Conservation (phyloP, 495 filamentous ascomycete genomes). For the Annulohypoxylon nitens region DNA sequence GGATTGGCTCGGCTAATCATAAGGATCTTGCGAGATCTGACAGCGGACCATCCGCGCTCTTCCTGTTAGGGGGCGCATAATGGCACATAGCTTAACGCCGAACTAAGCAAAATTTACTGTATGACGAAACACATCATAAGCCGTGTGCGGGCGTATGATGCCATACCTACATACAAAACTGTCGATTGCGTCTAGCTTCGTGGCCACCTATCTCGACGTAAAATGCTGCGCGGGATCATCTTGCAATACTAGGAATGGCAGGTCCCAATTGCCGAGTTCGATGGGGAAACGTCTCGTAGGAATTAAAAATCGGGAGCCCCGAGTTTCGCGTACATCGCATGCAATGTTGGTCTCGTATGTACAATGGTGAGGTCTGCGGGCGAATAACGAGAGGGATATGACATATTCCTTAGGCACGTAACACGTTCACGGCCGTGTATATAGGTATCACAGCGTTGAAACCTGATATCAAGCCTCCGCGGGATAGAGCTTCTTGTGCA, state of each 20-base stretch:
- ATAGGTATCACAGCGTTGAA: conserved; percentile 28
- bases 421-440: background rate
- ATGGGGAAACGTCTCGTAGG: conserved; percentile 12
- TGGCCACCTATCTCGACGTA: conserved; percentile 25
- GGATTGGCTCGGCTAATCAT: conserved; percentile 42
- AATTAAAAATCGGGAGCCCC: conserved; percentile 32
- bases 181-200: background rate
- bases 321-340: conserved; percentile 1
- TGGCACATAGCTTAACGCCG: conserved; percentile 27
- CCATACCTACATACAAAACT: conserved; percentile 18
- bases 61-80: conserved; percentile 23
- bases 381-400: conserved; percentile 10
- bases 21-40: conserved; percentile 44
- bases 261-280: conserved; percentile 9
- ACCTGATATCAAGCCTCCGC: conserved; percentile 1
- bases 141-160: conserved; percentile 5
- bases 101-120: conserved; percentile 5
- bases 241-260: conserved; percentile 19
- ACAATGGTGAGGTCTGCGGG: background rate
- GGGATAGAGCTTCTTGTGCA: background rate
- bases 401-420: conserved; percentile 8
- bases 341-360: conserved; percentile 10
- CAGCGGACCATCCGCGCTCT: conserved; percentile 29
- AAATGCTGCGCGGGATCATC: conserved; percentile 30
- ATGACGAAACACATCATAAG: conserved; percentile 24